Conservation (phyloP, 768 basidiomycete genomes). For the Sporobolomyces phaffii region DNA sequence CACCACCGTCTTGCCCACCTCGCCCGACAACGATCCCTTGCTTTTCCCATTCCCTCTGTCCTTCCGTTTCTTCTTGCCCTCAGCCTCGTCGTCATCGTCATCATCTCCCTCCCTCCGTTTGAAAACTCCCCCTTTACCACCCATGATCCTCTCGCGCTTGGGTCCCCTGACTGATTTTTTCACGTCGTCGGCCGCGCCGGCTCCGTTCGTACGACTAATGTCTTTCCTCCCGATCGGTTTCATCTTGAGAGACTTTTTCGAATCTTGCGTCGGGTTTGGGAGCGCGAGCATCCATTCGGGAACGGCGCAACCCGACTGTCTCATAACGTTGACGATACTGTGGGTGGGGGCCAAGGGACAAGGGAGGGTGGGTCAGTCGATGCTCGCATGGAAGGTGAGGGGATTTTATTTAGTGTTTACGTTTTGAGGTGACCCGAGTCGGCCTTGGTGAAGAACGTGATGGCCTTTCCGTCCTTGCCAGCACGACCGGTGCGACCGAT, state of each 20-base stretch:
- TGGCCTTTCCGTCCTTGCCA: conserved; percentile 81
- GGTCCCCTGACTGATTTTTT: conserved; percentile 64
- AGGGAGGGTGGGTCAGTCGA: conserved; percentile 8
- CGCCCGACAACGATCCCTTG: too few species aligned
- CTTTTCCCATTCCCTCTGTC: not conserved
- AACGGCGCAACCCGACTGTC: conserved; percentile 81
- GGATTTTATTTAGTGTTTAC: too few species aligned
- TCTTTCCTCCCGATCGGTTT: conserved; percentile 58
- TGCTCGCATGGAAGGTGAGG: too few species aligned
- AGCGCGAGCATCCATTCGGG: conserved; percentile 93
- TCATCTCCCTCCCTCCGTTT: conserved; percentile 1
- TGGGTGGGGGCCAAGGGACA: too few species aligned
- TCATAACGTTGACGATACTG: conserved; percentile 91
- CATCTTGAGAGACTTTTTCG: conserved; percentile 76
- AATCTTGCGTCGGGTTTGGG: conserved; percentile 86
- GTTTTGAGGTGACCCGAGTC: conserved; percentile 88
- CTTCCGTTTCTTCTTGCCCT: not conserved
- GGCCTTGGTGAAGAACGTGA: conserved; percentile 91
- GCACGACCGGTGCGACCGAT: conserved; percentile 96
- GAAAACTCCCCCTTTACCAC: conserved; percentile 24
- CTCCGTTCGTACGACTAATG: conserved; percentile 26
- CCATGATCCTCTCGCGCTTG: conserved; percentile 44
- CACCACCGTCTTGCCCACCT: not conserved
- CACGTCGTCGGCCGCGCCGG: conserved; percentile 34
- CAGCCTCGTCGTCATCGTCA: not conserved